Conservation (phyloP, 1,139 yeast genomes). For the Hanseniaspora uvarum region DNA sequence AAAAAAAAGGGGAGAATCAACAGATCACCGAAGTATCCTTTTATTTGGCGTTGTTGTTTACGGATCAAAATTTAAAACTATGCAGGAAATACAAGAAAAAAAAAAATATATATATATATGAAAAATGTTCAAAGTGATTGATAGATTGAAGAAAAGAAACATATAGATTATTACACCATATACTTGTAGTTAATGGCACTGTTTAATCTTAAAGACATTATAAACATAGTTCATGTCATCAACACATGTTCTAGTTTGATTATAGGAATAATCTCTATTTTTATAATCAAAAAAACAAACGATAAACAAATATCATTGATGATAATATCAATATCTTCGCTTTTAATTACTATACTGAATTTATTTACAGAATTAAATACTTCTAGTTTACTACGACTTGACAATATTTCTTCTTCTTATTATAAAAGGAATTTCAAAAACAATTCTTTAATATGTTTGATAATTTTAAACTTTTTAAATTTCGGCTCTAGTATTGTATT, state of each 20-base stretch:
- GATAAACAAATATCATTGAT: not conserved
- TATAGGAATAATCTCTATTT: not conserved
- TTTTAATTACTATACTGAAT: not conserved
- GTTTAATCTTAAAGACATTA: not conserved
- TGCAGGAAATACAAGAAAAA: not conserved
- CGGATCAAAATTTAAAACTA: not conserved
- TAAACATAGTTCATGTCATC: not conserved
- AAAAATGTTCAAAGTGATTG: too few relatives aligned
- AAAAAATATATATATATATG: too few relatives aligned
- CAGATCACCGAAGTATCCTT: not conserved
- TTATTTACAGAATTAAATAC: not conserved
- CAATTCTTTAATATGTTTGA: not conserved
- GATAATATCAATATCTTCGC: not conserved
- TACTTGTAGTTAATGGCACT: not conserved
- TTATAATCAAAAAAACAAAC: not conserved
- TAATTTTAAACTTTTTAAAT: constrained; percentile 1
- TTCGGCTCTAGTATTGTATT: constrained; percentile 2
- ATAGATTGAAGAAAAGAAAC: not conserved
- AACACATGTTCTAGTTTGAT: constrained; percentile 1
- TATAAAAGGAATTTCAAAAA: not conserved
- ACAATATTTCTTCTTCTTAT: not conserved
- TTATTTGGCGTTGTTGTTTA: not conserved
- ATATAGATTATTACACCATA: not conserved
- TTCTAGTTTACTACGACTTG: not conserved
- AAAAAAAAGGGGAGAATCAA: not conserved